phyloP scores from a whole-genome alignment of 306 rosid species.

The Gastrolobium villosum region DNA sequence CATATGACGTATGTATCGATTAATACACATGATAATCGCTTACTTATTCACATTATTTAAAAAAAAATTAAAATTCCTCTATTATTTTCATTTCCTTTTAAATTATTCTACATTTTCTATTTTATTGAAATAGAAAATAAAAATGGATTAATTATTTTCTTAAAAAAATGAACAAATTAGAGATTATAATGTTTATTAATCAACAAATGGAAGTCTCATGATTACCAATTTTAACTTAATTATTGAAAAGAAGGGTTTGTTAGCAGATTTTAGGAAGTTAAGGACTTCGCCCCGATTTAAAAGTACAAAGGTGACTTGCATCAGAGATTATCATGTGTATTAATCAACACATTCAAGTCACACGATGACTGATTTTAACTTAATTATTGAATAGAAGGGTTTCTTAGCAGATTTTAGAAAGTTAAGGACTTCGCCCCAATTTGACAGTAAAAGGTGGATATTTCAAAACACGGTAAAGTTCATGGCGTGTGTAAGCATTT shows the following conservation, averaged over 20 bases:
- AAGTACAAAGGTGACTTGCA: no score
- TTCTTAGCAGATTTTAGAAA: neutral
- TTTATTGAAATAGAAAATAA: slow-evolving; percentile 2
- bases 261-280: slow-evolving; percentile 8
- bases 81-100: neutral
- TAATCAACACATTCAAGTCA: slow-evolving; percentile 19
- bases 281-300: neutral
- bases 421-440: neutral
- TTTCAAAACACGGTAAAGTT: slow-evolving; percentile 20
- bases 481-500: slow-evolving; percentile 14
- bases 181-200: neutral
- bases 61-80: neutral
- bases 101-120: neutral
- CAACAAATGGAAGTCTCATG: slow-evolving; percentile 2
- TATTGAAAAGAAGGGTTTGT: neutral
- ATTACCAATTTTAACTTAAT: neutral
- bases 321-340: neutral
- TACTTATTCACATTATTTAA: neutral
- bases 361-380: neutral
- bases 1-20: neutral
- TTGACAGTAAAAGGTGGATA: slow-evolving; percentile 27
- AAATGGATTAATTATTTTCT: neutral
- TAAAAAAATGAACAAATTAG: neutral
- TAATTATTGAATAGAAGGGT: neutral
- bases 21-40: neutral